Percentiles rank a stretch among this genome's conserved stretches.
Conservation (phyloP, 495 filamentous ascomycete species). For the Tuber aestivum region DNA sequence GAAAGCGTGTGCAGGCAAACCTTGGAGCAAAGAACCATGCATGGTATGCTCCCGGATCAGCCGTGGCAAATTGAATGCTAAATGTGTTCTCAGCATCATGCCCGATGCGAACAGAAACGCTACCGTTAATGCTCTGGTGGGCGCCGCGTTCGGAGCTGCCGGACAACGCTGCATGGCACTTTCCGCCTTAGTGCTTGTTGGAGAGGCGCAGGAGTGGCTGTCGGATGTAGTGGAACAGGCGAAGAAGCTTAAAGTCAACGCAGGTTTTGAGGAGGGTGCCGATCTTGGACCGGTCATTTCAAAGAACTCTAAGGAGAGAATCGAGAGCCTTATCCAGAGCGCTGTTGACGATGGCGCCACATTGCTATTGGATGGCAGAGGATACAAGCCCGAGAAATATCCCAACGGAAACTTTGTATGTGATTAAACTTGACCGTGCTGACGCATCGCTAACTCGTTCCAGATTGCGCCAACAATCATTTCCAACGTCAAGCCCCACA, state of each 20-base stretch:
- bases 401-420: constrained; percentile 91
- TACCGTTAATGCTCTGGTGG: constrained; percentile 85
- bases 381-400: constrained; percentile 82
- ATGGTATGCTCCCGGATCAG: constrained; percentile 45
- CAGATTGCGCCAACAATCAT: constrained; percentile 87
- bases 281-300: constrained; percentile 96
- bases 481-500: constrained; percentile 79
- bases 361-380: constrained; percentile 88
- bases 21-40: constrained; percentile 98
- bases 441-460: constrained; percentile 11
- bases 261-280: constrained; percentile 88
- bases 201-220: constrained; percentile 89
- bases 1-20: constrained; percentile 91
- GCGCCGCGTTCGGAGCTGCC: constrained; percentile 92
- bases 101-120: constrained; percentile 99
- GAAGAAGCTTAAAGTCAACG: constrained; percentile 82
- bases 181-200: constrained; percentile 87
- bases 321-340: constrained; percentile 79
- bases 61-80: background rate
- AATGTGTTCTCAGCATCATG: constrained; percentile 51
- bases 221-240: constrained; percentile 85
- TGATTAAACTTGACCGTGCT: constrained; percentile 10
- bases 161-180: constrained; percentile 98
- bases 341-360: constrained; percentile 92
- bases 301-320: constrained; percentile 83